phyloP scores from a whole-genome alignment of 371 early-diverging fungal genomes.

The Dinochytrium kinnereticum region DNA sequence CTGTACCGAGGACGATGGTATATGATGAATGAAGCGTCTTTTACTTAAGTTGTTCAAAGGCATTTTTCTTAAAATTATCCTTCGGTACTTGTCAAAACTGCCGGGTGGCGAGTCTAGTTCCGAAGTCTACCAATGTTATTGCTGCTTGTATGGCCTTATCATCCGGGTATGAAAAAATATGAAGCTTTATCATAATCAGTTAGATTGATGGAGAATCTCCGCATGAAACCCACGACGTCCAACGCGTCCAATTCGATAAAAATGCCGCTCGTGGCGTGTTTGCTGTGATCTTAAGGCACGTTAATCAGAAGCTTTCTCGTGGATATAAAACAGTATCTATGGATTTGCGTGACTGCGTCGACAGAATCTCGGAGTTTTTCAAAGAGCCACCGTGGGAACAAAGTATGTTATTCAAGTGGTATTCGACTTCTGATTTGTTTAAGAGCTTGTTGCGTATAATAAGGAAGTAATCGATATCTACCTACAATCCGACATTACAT shows the following conservation, averaged over 20 bases:
- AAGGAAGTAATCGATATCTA: slow-evolving; percentile 47
- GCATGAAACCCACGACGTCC: slow-evolving; percentile 60
- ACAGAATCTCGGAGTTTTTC: slow-evolving; percentile 53
- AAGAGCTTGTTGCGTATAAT: slow-evolving; percentile 42
- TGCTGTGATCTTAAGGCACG: slow-evolving; percentile 47
- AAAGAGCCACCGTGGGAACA: slow-evolving; percentile 59
- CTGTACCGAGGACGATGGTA: background rate
- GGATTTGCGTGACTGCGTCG: slow-evolving; percentile 39
- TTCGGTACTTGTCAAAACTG: background rate
- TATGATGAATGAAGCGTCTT: no score
- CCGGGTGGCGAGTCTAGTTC: slow-evolving; percentile 32
- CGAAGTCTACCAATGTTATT: slow-evolving; percentile 70
- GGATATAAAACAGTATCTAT: slow-evolving; percentile 26
- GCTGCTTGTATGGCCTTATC: slow-evolving; percentile 69
- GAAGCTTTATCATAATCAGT: slow-evolving; percentile 22
- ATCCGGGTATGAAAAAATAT: no score
- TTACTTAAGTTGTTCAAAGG: background rate
- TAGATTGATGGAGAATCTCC: slow-evolving; percentile 60
- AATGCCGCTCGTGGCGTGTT: slow-evolving; percentile 65
- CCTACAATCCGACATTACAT: slow-evolving; percentile 45
- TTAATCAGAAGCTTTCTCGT: slow-evolving; percentile 21
- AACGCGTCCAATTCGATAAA: slow-evolving; percentile 53
- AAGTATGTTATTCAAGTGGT: slow-evolving; percentile 20
- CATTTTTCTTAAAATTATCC: background rate
- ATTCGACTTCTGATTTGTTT: background rate